These are phyloP conservation scores for Tremellales sp. DNA, from an alignment of 1,284 basidiomycete species.

Conservation along the genomic window DNA sequence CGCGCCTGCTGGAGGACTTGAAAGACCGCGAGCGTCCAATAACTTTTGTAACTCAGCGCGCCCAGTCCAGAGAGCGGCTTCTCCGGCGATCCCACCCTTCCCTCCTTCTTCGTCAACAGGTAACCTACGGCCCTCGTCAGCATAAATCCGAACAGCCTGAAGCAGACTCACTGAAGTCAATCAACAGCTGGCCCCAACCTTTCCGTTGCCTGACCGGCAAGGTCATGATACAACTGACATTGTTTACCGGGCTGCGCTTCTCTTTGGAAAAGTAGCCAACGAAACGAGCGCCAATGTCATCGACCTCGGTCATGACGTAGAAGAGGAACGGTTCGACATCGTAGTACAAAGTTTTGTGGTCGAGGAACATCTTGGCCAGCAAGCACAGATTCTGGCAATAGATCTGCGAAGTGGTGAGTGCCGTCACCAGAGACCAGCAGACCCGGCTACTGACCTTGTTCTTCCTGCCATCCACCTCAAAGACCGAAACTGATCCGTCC, in stretches of 20 bases:
- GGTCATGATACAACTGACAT: conserved; percentile 99
- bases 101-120: conserved; percentile 91
- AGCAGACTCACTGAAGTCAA: conserved; percentile 82
- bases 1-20: conserved; percentile 63
- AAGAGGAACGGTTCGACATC: conserved; percentile 99
- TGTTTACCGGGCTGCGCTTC: conserved; percentile 92
- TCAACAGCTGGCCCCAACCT: conserved; percentile 91
- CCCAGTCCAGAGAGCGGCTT: conserved; percentile 88
- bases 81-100: conserved; percentile 80
- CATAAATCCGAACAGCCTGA: background rate
- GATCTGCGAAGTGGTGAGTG: conserved; percentile 56
- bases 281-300: conserved; percentile 86
- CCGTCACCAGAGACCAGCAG: conserved; percentile 4
- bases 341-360: conserved; percentile 99
- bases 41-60: conserved; percentile 86
- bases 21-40: conserved; percentile 92
- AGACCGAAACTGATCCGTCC: conserved; percentile 82
- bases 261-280: conserved; percentile 99
- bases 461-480: conserved; percentile 96
- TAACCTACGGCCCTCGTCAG: conserved; percentile 63
- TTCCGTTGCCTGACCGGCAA: conserved; percentile 89
- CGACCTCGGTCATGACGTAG: conserved; percentile 92
- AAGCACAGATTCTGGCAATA: conserved; percentile 99
- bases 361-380: conserved; percentile 98
- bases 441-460: conserved; percentile 67